Conservation (phyloP, 148 eudicot species). For the Simmondsia chinensis region DNA sequence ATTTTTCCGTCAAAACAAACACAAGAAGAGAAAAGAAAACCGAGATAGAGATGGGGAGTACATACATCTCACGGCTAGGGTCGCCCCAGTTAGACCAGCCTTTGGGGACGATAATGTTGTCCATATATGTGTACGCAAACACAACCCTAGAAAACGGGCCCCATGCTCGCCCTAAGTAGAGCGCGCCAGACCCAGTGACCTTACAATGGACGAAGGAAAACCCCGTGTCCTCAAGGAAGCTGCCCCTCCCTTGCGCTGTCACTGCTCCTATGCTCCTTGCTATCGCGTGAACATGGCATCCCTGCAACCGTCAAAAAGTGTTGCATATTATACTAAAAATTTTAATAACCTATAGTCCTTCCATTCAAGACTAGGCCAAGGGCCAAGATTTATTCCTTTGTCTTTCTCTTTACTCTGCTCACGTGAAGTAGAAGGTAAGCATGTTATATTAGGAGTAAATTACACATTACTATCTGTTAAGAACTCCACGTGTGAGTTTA, state of each 20-base stretch:
- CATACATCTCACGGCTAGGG: conserved; percentile 70
- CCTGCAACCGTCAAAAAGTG: conserved; percentile 21
- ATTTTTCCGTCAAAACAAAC: too few species aligned
- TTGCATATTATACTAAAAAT: not conserved
- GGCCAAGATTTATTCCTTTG: not conserved
- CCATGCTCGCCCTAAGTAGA: conserved; percentile 92
- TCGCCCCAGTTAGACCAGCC: conserved; percentile 97
- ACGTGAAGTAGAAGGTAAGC: too few species aligned
- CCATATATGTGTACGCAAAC: conserved; percentile 85
- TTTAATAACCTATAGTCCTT: not conserved
- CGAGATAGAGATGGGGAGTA: not conserved
- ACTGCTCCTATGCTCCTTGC: conserved; percentile 59
- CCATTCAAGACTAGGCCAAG: not conserved
- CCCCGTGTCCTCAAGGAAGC: conserved; percentile 72
- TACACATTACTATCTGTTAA: too few species aligned
- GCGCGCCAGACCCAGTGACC: conserved; percentile 78
- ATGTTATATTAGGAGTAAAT: too few species aligned
- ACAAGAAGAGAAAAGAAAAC: too few species aligned
- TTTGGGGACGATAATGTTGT: conserved; percentile 67
- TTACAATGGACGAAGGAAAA: conserved; percentile 77
- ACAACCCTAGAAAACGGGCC: conserved; percentile 87
- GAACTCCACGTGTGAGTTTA: too few species aligned
- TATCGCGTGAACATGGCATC: conserved; percentile 76
- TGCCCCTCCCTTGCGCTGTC: conserved; percentile 85
- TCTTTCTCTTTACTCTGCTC: too few species aligned